Conservation (phyloP, 352 stramenopile species). For the Aphanomyces cochlioides region DNA sequence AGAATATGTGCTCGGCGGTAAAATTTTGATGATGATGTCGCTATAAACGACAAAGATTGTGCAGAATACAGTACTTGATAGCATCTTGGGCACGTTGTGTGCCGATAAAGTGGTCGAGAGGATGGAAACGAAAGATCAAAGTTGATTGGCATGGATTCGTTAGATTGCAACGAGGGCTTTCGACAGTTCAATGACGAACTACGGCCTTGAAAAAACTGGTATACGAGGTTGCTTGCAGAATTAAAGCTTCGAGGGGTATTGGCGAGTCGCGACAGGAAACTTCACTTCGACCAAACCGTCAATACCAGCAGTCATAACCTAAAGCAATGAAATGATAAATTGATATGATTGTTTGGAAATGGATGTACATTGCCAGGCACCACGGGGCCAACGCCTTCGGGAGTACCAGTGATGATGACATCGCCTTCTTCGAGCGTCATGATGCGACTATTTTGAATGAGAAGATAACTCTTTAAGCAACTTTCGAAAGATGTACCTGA, state of each 20-base stretch:
- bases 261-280: constrained; percentile 59
- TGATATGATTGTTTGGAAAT: neutral
- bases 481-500: constrained; percentile 34
- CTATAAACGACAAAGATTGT: too few relatives aligned
- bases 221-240: too few relatives aligned
- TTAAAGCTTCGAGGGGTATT: constrained; percentile 45
- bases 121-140: too few relatives aligned
- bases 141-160: too few relatives aligned
- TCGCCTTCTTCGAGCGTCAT: constrained; percentile 84
- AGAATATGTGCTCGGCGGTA: too few relatives aligned
- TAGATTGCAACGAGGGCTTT: too few relatives aligned
- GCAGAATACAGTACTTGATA: too few relatives aligned
- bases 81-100: too few relatives aligned
- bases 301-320: constrained; percentile 73
- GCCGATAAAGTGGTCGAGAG: too few relatives aligned
- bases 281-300: constrained; percentile 61
- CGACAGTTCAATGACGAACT: too few relatives aligned
- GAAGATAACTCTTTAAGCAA: neutral
- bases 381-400: constrained; percentile 69
- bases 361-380: constrained; percentile 52
- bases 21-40: too few relatives aligned
- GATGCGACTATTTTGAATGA: constrained; percentile 42
- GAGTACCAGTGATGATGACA: constrained; percentile 81
- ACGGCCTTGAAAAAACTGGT: too few relatives aligned
- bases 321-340: neutral